phyloP scores from a whole-genome alignment of 345 rosid genomes.

The Populus simonii region DNA sequence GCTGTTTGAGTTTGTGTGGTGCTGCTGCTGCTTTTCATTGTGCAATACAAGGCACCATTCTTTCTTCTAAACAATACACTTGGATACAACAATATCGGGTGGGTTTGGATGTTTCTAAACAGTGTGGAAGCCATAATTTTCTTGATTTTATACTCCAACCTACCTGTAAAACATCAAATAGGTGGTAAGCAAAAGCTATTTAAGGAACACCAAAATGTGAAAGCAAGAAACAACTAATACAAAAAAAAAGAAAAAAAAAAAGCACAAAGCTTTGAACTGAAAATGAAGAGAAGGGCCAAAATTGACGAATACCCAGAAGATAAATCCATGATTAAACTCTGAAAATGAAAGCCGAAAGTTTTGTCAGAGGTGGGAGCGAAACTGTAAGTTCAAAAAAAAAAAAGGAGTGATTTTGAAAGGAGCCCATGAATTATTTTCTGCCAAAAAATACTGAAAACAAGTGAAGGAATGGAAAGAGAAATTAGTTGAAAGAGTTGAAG shows the following conservation, averaged over 20 bases:
- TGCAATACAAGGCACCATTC: conserved; percentile 34
- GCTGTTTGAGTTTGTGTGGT: conserved; percentile 42
- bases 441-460: not conserved
- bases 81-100: conserved; percentile 43
- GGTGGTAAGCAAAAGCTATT: conserved; percentile 16
- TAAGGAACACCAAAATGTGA: not conserved
- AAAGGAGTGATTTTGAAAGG: not conserved
- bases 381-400: not conserved
- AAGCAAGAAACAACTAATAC: not conserved
- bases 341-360: not conserved
- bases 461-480: not conserved
- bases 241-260: not conserved
- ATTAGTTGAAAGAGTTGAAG: not conserved
- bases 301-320: not conserved
- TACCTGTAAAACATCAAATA: conserved; percentile 38
- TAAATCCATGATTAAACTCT: not conserved
- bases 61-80: conserved; percentile 47
- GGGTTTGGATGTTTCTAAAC: conserved; percentile 49
- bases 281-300: not conserved
- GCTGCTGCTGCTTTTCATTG: conserved; percentile 35
- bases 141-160: conserved; percentile 1
- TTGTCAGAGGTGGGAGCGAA: not conserved
- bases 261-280: not conserved
- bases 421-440: not conserved
- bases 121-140: conserved; percentile 61